phyloP scores from a whole-genome alignment of 352 stramenopile species.

The Phytophthora megakarya region DNA sequence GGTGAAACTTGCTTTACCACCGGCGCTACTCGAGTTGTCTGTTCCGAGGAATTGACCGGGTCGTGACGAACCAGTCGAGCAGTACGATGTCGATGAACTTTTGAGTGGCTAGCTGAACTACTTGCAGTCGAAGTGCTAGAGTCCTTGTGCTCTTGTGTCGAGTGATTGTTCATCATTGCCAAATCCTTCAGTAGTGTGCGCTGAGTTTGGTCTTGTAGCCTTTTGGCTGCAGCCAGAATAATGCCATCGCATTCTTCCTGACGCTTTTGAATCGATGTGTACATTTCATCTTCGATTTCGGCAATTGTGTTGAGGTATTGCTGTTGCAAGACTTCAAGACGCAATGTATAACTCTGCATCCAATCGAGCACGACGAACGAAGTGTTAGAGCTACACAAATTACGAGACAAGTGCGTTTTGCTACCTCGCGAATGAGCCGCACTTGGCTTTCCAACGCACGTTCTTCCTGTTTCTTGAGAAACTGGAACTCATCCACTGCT shows the following conservation, averaged over 20 bases:
- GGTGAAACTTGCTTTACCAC: conserved; percentile 38
- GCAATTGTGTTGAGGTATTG: conserved; percentile 61
- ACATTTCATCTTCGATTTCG: conserved; percentile 60
- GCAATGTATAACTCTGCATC: conserved; percentile 53
- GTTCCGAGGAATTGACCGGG: conserved; percentile 4
- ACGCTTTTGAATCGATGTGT: conserved; percentile 49
- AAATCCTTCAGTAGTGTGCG: conserved; percentile 30
- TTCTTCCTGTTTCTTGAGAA: conserved; percentile 59
- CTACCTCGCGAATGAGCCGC: conserved; percentile 55
- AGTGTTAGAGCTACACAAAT: too few relatives aligned
- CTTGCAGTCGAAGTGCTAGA: conserved; percentile 20
- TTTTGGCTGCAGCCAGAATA: conserved; percentile 48
- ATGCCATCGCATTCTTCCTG: conserved; percentile 42
- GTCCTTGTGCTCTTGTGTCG: conserved; percentile 9
- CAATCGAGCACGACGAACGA: neutral
- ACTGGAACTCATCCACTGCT: conserved; percentile 60
- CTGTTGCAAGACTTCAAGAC: conserved; percentile 65
- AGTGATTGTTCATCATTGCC: neutral
- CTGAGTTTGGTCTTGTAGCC: conserved; percentile 55
- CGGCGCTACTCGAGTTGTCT: neutral
- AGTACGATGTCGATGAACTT: conserved; percentile 1
- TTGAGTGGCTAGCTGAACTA: conserved; percentile 20
- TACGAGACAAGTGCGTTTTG: neutral
- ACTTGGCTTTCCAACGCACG: conserved; percentile 50
- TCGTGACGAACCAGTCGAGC: conserved; percentile 7